Evolutionary conservation across 2,329 filamentous ascomycete species (phyloP), one percentile per base, ranked within the genome.

Genomic region (Cytospora mali): DNA sequence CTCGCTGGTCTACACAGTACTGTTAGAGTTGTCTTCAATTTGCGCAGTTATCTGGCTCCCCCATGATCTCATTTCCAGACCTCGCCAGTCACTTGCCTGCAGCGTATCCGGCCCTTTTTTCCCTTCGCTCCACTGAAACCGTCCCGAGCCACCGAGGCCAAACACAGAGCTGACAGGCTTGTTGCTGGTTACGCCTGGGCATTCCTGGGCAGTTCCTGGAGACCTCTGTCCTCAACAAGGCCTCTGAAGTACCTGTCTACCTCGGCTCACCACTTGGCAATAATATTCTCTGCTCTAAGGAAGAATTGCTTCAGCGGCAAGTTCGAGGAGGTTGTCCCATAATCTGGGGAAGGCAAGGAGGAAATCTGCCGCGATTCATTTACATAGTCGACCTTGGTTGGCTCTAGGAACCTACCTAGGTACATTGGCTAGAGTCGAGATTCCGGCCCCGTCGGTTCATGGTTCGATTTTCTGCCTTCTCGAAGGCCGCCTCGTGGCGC

Each of bases 381-480:
- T 13, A 46, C n/a, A 21, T 46, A 46, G n/a, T 10, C 13, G n/a
- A n/a, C n/a, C n/a, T 21, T 46, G 39, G 39, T n/a, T 46, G n/a
- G 39, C 23, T 46, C 39, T 6, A 42, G n/a, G 7, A 16, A n/a
- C n/a, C n/a, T n/a, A n/a, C n/a, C n/a, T n/a, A n/a, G n/a, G n/a
- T n/a, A n/a, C n/a, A n/a, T n/a, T n/a, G n/a, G n/a, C n/a, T n/a
- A n/a, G n/a, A n/a, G n/a, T 60, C 51, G 55, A 54, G 35, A 27
- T 62, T 23, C 60, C 48, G 11, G 48, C 56, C 46, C 39, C 60
- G 46, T 50, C 63, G 48, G 16, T 39, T 42, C 29, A 27, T 54
- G 29, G 28, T 29, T n/a, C 42, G 33, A n/a, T 68, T 81, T 64
- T 79, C 80, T 10, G 71, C 78, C n/a, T 23, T 13, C 70, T 64